phyloP scores from a whole-genome alignment of 2,329 filamentous ascomycete species.

The Blastomyces silverae region DNA sequence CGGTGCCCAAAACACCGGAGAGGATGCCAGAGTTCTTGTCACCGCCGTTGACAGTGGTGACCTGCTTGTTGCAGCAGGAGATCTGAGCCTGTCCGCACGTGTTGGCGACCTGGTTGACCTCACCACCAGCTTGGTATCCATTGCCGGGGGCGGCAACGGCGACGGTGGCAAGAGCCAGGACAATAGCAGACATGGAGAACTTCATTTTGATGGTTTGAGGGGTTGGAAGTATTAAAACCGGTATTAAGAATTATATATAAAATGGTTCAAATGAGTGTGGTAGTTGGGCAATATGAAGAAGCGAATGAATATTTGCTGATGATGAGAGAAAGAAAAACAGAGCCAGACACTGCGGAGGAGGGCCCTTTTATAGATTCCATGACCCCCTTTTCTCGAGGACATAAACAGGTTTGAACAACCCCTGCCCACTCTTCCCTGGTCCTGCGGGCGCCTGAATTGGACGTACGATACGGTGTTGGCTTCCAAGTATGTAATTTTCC shows the following conservation, averaged over 20 bases:
- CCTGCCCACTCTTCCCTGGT: background rate
- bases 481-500: constrained; percentile 6
- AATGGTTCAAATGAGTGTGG: constrained; percentile 14
- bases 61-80: constrained; percentile 32
- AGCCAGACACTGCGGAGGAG: background rate
- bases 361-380: constrained; percentile 19
- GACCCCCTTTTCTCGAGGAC: background rate
- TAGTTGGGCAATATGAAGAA: constrained; percentile 6
- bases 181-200: constrained; percentile 34
- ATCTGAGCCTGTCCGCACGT: constrained; percentile 20
- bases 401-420: background rate
- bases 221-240: constrained; percentile 13
- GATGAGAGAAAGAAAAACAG: constrained; percentile 15
- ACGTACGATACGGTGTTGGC: background rate
- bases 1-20: constrained; percentile 30
- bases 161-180: constrained; percentile 39
- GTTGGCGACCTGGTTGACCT: constrained; percentile 16
- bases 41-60: constrained; percentile 33
- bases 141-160: constrained; percentile 23
- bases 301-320: constrained; percentile 17
- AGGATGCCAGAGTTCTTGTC: constrained; percentile 33
- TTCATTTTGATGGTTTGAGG: constrained; percentile 22
- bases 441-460: constrained; percentile 7
- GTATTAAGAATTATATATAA: constrained; percentile 19
- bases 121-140: constrained; percentile 13